A percentile compares a stretch with the other conserved stretches of the same genome.
phyloP scores from a whole-genome alignment of 805 yeast genomes.

The Candida adriatica region DNA sequence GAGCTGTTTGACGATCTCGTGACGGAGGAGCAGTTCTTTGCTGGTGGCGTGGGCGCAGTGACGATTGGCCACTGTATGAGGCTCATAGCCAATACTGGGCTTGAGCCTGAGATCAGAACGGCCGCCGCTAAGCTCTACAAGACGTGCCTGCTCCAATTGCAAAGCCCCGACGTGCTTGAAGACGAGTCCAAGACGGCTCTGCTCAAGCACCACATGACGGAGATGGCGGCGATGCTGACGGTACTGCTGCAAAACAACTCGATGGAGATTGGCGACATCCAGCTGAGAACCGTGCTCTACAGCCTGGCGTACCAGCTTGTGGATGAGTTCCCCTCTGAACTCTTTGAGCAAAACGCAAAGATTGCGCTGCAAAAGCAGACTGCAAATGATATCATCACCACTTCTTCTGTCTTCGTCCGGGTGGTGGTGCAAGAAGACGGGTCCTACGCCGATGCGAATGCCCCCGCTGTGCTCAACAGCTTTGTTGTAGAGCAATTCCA shows the following conservation, averaged over 20 bases:
- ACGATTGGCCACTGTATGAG: conserved; percentile 44
- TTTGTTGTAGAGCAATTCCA: conserved; percentile 29
- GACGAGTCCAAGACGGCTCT: conserved; percentile 28
- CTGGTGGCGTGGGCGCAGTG: conserved; percentile 55
- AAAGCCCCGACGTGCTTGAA: conserved; percentile 40
- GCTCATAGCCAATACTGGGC: conserved; percentile 28
- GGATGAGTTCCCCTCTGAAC: conserved; percentile 20
- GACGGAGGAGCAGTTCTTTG: conserved; percentile 81
- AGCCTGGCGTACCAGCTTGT: conserved; percentile 12
- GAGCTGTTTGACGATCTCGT: conserved; percentile 84
- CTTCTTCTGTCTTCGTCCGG: conserved; percentile 8
- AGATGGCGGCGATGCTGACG: conserved; percentile 13
- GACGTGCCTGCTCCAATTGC: conserved; percentile 45
- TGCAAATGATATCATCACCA: conserved; percentile 11
- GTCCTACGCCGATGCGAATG: conserved; percentile 10
- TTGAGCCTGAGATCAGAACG: conserved; percentile 34
- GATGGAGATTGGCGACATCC: conserved; percentile 8
- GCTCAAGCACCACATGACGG: conserved; percentile 17
- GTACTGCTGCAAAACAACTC: conserved; percentile 7
- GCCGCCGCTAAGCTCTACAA: conserved; percentile 46
- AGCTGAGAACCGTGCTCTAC: conserved; percentile 13
- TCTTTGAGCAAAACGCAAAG: conserved; percentile 14
- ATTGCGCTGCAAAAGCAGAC: conserved; percentile 7
- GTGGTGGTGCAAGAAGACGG: conserved; percentile 11
- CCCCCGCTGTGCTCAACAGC: conserved; percentile 14